phyloP scores from a whole-genome alignment of 495 filamentous ascomycete genomes.

The Melanomma pulvis-pyrius region DNA sequence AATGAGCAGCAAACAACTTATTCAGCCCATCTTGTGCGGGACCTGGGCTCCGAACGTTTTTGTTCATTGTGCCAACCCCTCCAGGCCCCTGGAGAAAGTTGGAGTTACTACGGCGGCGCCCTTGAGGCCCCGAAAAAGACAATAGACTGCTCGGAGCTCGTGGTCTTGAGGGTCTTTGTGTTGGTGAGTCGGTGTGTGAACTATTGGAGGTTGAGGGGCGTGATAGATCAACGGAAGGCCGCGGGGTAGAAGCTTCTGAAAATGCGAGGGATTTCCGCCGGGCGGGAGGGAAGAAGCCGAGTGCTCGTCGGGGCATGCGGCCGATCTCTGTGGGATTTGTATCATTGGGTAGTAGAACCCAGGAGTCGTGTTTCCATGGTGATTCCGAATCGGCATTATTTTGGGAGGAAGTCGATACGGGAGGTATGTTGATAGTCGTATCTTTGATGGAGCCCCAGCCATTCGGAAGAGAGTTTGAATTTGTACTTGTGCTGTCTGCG shows the following conservation, averaged over 20 bases:
- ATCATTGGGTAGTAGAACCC: slow-evolving; percentile 76
- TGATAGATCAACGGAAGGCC: slow-evolving; percentile 40
- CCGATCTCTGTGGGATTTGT: slow-evolving; percentile 78
- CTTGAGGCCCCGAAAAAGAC: slow-evolving; percentile 8
- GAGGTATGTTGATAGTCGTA: slow-evolving; percentile 35
- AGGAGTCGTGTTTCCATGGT: slow-evolving; percentile 82
- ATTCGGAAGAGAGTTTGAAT: slow-evolving; percentile 32
- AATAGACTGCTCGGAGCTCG: slow-evolving; percentile 18
- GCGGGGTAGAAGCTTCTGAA: slow-evolving; percentile 50
- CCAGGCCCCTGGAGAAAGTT: slow-evolving; percentile 69
- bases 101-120: slow-evolving; percentile 34
- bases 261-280: slow-evolving; percentile 74
- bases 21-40: slow-evolving; percentile 81
- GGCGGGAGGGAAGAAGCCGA: slow-evolving; percentile 90
- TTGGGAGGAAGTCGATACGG: slow-evolving; percentile 29
- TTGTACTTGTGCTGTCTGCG: slow-evolving; percentile 8
- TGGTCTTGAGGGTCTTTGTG: slow-evolving; percentile 14
- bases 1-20: slow-evolving; percentile 73
- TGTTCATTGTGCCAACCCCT: slow-evolving; percentile 78
- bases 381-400: slow-evolving; percentile 42
- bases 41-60: slow-evolving; percentile 69
- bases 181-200: slow-evolving; percentile 30
- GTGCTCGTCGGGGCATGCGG: slow-evolving; percentile 73
- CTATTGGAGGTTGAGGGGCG: slow-evolving; percentile 47
- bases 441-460: slow-evolving; percentile 35